Evolutionary conservation across 805 yeast genomes (phyloP), one percentile per base, ranked within the genome.

Genomic region (Cyberlindnera mississippiensis): DNA sequence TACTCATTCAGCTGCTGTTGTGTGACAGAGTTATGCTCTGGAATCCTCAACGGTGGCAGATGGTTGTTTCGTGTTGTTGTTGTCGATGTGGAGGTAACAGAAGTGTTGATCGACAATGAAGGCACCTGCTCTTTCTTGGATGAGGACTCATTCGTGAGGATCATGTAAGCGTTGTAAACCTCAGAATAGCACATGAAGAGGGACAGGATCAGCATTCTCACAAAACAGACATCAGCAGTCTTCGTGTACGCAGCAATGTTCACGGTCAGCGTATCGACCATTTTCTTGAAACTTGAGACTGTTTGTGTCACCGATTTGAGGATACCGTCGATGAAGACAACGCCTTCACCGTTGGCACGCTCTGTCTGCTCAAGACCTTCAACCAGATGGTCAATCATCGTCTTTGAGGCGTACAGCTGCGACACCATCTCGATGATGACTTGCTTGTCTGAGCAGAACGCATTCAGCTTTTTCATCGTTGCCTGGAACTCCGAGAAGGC

Each of bases 401-500:
- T 65, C 49, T 78, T 75, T 3, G 80, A 75, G 12, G 73, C 61
- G 46, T 73, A 75, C 32, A 77, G 58, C 14, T 66, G 62, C 0
- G 81, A 68, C 0, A 76, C 76, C 60, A 79, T 72, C 46, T 73
- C 77, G 22, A 72, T 72, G 3, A 79, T 72, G 2, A 77, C 63
- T 19, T 73, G 67, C 44, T 76, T 76, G 44, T 78, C 84, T 12
- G 67, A 61, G 46, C 84, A 78, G 46, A 78, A 78, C 1, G 80
- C 73, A 7, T 80, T 71, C 41, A 80, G 69, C 41, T 79, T 67
- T 48, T 80, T 65, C 9, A 82, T 65, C 4, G 77, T 75, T 28
- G 78, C 72, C 47, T 80, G 86, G 30, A 82, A 69, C 55, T 82
- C 87, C 33, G 82, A 76, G 41, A 80, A 73, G 3, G 85, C 68